Evolutionary conservation across 352 stramenopile species (phyloP).

Genomic region (Phytophthora ohioensis): DNA sequence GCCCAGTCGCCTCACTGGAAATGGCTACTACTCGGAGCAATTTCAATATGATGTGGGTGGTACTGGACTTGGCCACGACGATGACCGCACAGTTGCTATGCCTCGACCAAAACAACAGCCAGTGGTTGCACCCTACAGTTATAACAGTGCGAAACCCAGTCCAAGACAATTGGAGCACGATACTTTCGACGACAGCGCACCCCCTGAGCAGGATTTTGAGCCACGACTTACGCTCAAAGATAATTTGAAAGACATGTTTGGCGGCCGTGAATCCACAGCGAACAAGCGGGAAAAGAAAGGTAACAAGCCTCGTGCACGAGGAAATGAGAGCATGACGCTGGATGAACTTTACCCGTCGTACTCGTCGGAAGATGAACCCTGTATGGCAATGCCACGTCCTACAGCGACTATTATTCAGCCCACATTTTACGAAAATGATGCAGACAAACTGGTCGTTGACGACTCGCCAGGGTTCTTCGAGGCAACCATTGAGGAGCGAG

Average conservation of each 20-base stretch:
- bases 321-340: conserved; percentile 42
- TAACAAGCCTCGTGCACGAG: conserved; percentile 24
- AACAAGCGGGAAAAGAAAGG: conserved; percentile 17
- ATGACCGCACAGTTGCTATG: conserved; percentile 35
- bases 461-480: conserved; percentile 73
- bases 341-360: conserved; percentile 44
- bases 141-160: conserved; percentile 7
- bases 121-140: conserved; percentile 10
- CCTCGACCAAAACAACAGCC: conserved; percentile 34
- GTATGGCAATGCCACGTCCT: conserved; percentile 20
- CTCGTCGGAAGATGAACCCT: conserved; percentile 39
- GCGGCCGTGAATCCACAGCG: conserved; percentile 30
- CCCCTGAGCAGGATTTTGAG: conserved; percentile 21
- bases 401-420: conserved; percentile 15
- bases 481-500: conserved; percentile 29
- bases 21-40: conserved; percentile 43
- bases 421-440: conserved; percentile 60
- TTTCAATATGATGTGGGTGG: conserved; percentile 42
- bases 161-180: conserved; percentile 10
- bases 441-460: conserved; percentile 66
- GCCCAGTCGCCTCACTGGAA: conserved; percentile 17
- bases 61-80: conserved; percentile 37
- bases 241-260: conserved; percentile 51
- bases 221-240: conserved; percentile 43
- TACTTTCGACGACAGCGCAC: not conserved